Base-by-base conservation (phyloP, 2,329 filamentous ascomycete genomes). In the Fusarium euwallaceae region DNA sequence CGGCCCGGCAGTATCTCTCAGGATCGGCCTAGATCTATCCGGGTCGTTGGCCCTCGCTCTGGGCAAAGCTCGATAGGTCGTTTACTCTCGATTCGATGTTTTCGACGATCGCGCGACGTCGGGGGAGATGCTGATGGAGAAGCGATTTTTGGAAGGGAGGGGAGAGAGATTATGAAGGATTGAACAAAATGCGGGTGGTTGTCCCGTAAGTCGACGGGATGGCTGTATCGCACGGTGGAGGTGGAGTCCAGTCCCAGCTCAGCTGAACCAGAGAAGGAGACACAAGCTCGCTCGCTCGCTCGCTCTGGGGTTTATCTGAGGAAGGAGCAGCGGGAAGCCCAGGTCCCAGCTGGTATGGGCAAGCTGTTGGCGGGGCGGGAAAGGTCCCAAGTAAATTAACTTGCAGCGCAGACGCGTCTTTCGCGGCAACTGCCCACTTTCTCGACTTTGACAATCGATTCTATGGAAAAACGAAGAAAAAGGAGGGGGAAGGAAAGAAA, bases 351-450 rank as follows among this genome's bases (percentile, higher is more conserved):
- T 64, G 53, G 12, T 43, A 14, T 41, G 58, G 34, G 34, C 48
- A 58, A 62, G 36, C 60, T 61, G 64, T 67, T 64, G 67, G 67
- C 69, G 74, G 68, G 61, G 66, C 69, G 62, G 64, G 71, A 68
- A 69, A 67, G 59, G 67, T 32, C 48, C 48, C 73, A 78, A 69
- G 60, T 76, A 74, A 61, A 76, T 78, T 78, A 76, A 68, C 34
- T 51, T 51, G 69, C 69, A 72, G 64, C 62, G 69, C 60, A 65
- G 61, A 36, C 69, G 67, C 73, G 75, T 73, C 68, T 62, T 56
- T 53, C 55, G 51, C 34, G 24, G 48, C 64, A 61, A 16, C 61
- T 36, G 55, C 65, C 55, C 62, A 68, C 63, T 61, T 61, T n/a
- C 20, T 60, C 37, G 37, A 36, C 43, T 59, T 41, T 59, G 29